Percentiles rank a stretch among this genome's conserved stretches.
These are phyloP conservation scores for Kalaharituber pfeilii DNA, from an alignment of 2,329 filamentous ascomycete genomes.

Conservation along the genomic window DNA sequence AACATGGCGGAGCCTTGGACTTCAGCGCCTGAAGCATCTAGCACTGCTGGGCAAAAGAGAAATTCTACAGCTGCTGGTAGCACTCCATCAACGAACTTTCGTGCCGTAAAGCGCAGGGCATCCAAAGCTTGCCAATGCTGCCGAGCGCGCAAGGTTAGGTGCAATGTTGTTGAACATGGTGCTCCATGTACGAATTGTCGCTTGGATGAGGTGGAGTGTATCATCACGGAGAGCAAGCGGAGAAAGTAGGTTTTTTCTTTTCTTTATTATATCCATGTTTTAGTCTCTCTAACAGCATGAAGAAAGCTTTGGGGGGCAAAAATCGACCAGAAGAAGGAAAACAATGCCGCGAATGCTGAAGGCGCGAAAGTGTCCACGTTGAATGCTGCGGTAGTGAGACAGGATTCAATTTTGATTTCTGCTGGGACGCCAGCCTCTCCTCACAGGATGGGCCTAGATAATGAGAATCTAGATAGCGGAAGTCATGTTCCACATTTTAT, in stretches of 20 bases:
- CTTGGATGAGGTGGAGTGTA: conserved; percentile 60
- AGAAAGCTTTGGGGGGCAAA: conserved; percentile 23
- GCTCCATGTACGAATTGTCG: conserved; percentile 77
- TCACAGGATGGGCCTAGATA: background rate
- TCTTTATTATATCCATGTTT: no score
- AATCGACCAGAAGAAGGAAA: conserved; percentile 25
- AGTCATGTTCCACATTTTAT: conserved; percentile 47
- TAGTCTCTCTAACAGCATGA: no score
- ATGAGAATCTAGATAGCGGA: conserved; percentile 28
- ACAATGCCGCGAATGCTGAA: conserved; percentile 7
- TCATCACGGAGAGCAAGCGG: conserved; percentile 64
- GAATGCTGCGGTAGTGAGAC: background rate
- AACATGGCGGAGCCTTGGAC: background rate
- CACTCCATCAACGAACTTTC: conserved; percentile 25
- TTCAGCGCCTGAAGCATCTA: background rate
- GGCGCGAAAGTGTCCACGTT: background rate
- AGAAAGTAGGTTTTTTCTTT: conserved; percentile 47
- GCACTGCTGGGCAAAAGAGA: background rate
- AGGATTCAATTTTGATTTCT: background rate
- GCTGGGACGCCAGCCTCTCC: background rate
- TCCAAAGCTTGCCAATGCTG: conserved; percentile 82
- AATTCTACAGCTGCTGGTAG: background rate
- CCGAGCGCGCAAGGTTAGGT: conserved; percentile 75
- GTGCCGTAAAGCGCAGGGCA: conserved; percentile 64
- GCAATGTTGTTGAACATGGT: conserved; percentile 75